Base-by-base conservation (phyloP, 192 early-diverging fungal genomes). In the Coemansia sp. region DNA sequence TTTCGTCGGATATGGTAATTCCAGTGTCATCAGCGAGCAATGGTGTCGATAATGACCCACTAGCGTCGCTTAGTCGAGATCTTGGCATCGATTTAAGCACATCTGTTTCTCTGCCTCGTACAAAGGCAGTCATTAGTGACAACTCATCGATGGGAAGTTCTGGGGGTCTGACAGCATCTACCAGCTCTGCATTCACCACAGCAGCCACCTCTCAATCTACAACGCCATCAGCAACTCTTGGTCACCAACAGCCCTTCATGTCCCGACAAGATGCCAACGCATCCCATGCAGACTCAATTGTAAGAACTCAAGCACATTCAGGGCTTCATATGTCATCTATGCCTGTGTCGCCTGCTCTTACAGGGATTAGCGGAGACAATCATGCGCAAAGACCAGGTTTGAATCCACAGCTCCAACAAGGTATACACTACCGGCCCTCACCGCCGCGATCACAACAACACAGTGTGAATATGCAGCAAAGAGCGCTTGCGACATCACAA, bases 71-170 rank as follows among this genome's bases (percentile, higher is more conserved):
- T 10, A 67, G 78, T 38, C 38, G 70, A 1, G 72, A 75, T 42
- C 44, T 80, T 6, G 78, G 78, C 6, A 69, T 80, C 39, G 72
- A 75, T 13, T 32, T 80, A 53, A 68, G 47, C n/a, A n/a, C 71
- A 5, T 49, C 69, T 5, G 48, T 65, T 40, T 58, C 56, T 16
- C 12, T 58, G 16, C 39, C 56, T 40, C 39, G 7, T 7, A 40
- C 56, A 58, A 58, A 38, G 11, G 39, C 39, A 11, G 23, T 13
- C 1, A 40, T 41, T 15, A 15, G 12, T 3, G 39, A 40, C 32
- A 37, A 40, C 15, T 7, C 56, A 6, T 26, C 38, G 13, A 26
- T n/a, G 39, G 23, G 56, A 40, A 10, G 32, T 0, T 5, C 12
- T 40, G 39, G 56, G 11, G 52, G 11, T 9, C 9, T 53, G 21